Evolutionary conservation across 73 alveolate genomes (phyloP).

Genomic region (Effrenium voratum): DNA sequence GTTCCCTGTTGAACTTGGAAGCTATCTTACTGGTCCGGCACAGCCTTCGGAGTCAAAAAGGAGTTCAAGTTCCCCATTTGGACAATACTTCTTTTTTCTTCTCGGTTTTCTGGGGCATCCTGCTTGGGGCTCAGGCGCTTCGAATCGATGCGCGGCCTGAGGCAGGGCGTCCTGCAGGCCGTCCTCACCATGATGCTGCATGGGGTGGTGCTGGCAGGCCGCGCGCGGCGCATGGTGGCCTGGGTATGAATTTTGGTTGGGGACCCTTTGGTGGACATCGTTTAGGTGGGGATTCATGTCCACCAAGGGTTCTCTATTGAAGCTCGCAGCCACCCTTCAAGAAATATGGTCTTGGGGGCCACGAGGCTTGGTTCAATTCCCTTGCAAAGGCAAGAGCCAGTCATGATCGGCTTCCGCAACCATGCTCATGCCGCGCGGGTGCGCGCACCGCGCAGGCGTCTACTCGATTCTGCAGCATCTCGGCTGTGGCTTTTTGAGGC

Average conservation of each 20-base stretch:
- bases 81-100: not conserved
- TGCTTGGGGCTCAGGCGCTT: not conserved
- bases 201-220: slow-evolving; percentile 73
- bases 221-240: too few species aligned
- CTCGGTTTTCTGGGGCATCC: not conserved
- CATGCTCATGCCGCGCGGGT: too few species aligned
- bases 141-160: too few species aligned
- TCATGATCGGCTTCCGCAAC: too few species aligned
- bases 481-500: not conserved
- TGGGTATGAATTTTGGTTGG: too few species aligned
- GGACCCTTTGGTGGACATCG: too few species aligned
- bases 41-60: too few species aligned
- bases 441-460: slow-evolving; percentile 6
- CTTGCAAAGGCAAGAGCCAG: too few species aligned
- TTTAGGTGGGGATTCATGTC: too few species aligned
- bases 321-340: not conserved
- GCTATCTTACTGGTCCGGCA: too few species aligned
- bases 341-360: not conserved
- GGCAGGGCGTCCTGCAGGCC: slow-evolving; percentile 68
- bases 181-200: slow-evolving; percentile 66
- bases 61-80: too few species aligned
- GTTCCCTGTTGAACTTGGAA: not conserved
- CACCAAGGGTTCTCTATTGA: too few species aligned
- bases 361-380: not conserved
- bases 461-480: slow-evolving; percentile 67